Conservation (phyloP, 208 protist genomes). For the Trypanosoma vivax region DNA sequence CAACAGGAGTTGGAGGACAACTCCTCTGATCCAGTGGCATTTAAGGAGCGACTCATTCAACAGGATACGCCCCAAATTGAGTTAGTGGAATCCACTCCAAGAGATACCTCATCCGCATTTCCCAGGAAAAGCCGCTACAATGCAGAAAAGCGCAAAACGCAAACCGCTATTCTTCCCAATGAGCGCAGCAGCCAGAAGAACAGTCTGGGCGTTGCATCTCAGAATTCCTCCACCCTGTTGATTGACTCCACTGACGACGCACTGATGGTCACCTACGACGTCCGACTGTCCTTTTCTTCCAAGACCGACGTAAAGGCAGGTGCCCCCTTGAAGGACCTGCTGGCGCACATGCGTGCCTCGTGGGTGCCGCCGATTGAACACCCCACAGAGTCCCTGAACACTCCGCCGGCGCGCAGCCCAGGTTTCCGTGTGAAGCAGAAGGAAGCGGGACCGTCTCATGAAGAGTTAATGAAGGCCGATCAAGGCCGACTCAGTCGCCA, state of each 20-base stretch:
- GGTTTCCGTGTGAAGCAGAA: slow-evolving; percentile 13
- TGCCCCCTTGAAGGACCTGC: slow-evolving; percentile 21
- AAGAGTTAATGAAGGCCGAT: slow-evolving; percentile 37
- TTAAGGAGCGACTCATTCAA: slow-evolving; percentile 31
- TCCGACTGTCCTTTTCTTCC: slow-evolving; percentile 41
- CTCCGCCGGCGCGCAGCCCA: neutral
- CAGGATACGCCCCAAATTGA: slow-evolving; percentile 8
- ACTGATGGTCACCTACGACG: slow-evolving; percentile 29
- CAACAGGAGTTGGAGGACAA: slow-evolving; percentile 31
- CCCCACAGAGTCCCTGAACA: neutral
- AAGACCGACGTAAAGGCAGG: slow-evolving; percentile 42
- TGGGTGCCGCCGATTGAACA: slow-evolving; percentile 16
- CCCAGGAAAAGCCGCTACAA: slow-evolving; percentile 8
- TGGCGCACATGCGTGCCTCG: neutral
- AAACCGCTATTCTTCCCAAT: neutral
- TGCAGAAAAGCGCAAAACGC: slow-evolving; percentile 14
- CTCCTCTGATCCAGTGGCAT: slow-evolving; percentile 26
- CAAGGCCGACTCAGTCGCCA: slow-evolving; percentile 35
- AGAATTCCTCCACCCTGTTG: slow-evolving; percentile 3
- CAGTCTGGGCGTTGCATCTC: neutral
- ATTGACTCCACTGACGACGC: slow-evolving; percentile 32
- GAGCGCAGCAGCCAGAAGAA: neutral
- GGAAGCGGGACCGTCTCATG: slow-evolving; percentile 20
- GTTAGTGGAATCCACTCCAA: neutral
- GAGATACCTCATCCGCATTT: neutral